Base-by-base conservation (phyloP, 352 stramenopile genomes). In the Phytophthora colocasiae region DNA sequence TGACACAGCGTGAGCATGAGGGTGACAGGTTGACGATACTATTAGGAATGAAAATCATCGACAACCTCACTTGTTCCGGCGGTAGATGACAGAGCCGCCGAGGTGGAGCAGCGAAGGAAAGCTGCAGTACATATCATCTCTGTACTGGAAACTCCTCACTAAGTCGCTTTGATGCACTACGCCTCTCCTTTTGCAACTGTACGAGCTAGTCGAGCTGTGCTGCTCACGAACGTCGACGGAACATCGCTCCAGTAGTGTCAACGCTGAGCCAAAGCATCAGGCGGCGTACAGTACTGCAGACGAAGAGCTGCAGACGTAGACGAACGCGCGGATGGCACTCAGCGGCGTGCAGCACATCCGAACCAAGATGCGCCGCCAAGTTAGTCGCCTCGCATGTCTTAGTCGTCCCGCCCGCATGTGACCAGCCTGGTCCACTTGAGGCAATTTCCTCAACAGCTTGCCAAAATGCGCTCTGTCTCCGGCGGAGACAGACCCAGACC, bases 331-430 rank as follows among this genome's bases (percentile, higher is more conserved):
- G 46, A 64, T 57, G 46, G 24, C 38, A 34, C 46, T 58, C 46
- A 51, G 39, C 41, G 38, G 3, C 57, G 46, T 64, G 57, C 57
- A 64, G 46, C 57, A 64, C 57, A 64, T 64, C 57, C 38, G 44
- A 55, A 52, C 24, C 41, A 31, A 46, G 29, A 44, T 43, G 14
- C 38, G 38, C 38, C n/a, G 15, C 10, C 24, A 27, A 45, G 19
- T 27, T 36, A 34, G 31, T 31, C 27, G 27, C 27, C 27, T 31
- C 27, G 22, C 3, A 31, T 31, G 27, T 31, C 0, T 31, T 31
- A 34, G 29, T 34, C 29, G 29, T 9, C 29, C 29, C 29, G 29
- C 29, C 6, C 47, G 22, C 46, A 65, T 66, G 58, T 66, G 58
- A 66, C 58, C 48, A 66, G 47, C 7, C 58, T 59, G 58, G 19